A percentile compares a stretch with the other conserved stretches of the same genome.
These are phyloP conservation scores for Tuber melanosporum DNA, from an alignment of 495 filamentous ascomycete species.

Conservation along the genomic window DNA sequence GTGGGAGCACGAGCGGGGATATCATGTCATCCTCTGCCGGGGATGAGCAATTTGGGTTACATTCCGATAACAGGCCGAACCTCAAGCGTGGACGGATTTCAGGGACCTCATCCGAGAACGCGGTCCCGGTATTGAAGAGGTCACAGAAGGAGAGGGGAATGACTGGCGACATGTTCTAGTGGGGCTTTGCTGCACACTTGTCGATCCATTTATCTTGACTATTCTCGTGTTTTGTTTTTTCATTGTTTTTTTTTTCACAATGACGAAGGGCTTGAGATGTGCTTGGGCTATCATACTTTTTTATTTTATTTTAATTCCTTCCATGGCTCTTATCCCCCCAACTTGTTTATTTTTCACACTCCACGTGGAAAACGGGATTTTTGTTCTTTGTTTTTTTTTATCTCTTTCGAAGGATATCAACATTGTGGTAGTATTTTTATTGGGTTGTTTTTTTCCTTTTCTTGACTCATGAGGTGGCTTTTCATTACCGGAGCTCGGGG, in stretches of 20 bases:
- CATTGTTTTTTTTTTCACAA: neutral
- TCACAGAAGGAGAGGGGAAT: constrained; percentile 23
- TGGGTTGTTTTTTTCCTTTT: neutral
- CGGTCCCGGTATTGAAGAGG: constrained; percentile 28
- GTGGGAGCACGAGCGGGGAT: constrained; percentile 20
- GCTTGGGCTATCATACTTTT: neutral
- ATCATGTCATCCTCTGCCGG: constrained; percentile 23
- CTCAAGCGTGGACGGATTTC: constrained; percentile 30
- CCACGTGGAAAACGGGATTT: neutral
- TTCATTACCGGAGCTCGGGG: constrained; percentile 7
- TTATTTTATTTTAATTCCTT: neutral
- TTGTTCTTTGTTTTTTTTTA: neutral
- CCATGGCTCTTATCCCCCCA: neutral
- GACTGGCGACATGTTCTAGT: neutral
- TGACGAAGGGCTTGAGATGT: neutral
- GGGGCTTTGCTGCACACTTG: neutral
- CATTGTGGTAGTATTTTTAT: neutral
- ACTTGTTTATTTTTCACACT: neutral
- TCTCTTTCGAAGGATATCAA: neutral
- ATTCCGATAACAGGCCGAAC: constrained; percentile 23
- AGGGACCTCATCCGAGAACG: constrained; percentile 25
- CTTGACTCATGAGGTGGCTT: neutral
- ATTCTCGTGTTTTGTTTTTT: neutral
- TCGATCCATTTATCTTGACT: neutral
- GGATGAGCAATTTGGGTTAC: constrained; percentile 26